Conservation (phyloP, 768 basidiomycete species). For the Cystoderma amianthinum region DNA sequence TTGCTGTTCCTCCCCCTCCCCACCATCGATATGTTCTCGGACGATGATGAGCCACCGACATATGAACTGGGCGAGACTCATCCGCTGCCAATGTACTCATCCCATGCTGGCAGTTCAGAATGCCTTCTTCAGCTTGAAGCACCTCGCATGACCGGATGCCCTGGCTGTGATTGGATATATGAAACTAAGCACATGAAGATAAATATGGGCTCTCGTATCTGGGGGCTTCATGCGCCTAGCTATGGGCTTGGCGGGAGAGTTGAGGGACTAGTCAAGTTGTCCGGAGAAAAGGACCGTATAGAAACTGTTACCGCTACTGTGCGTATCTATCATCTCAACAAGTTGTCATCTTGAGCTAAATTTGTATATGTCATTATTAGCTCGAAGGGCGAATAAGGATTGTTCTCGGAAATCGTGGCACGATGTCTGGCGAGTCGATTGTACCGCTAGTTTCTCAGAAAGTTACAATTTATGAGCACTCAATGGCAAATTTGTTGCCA, state of each 20-base stretch:
- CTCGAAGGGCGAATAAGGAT: conserved; percentile 28
- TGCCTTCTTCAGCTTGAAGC: conserved; percentile 25
- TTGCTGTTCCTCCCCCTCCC: not conserved
- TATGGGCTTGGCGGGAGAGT: conserved; percentile 35
- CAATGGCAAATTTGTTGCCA: conserved; percentile 9
- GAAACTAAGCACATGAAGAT: conserved; percentile 30
- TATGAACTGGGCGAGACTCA: conserved; percentile 12
- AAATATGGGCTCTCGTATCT: conserved; percentile 31
- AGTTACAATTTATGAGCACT: conserved; percentile 17
- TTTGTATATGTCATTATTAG: too few species aligned
- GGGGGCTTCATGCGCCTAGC: conserved; percentile 27
- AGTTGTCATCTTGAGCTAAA: too few species aligned
- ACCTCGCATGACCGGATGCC: conserved; percentile 15
- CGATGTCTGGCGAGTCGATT: conserved; percentile 16
- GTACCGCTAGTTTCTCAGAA: conserved; percentile 18
- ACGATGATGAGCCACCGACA: conserved; percentile 8
- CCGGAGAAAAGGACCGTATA: conserved; percentile 25
- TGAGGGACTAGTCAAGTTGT: conserved; percentile 29
- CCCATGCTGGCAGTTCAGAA: conserved; percentile 19
- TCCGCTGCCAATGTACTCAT: conserved; percentile 18
- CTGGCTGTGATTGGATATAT: conserved; percentile 25
- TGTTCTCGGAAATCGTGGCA: conserved; percentile 20
- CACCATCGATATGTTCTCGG: conserved; percentile 1
- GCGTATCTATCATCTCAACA: conserved; percentile 6
- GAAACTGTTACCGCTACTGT: conserved; percentile 31